Base-by-base conservation (phyloP, 176 grass and related monocot genomes). In the Elaeis guineensis region DNA sequence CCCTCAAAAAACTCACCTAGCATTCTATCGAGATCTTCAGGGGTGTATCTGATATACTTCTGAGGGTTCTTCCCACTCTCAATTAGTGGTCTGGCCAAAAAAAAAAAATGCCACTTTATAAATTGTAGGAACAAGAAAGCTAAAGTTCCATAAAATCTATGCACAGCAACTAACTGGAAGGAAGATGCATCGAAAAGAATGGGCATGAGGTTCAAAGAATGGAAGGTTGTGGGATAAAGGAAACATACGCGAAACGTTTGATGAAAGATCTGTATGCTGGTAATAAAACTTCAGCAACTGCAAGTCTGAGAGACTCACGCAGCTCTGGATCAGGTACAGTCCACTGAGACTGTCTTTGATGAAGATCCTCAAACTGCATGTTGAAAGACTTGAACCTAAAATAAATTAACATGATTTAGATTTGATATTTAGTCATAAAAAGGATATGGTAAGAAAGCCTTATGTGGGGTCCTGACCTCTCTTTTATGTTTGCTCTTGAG, bases 331-430 rank as follows among this genome's bases (percentile, higher is more conserved):
- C 93, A 50, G 87, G 87, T 79, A 97, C 81, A 3, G 74, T 82
- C 93, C 93, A 97, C 58, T 89, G 86, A 14, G 86, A 97, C 69
- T 97, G 93, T 59, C 90, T 91, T 4, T 69, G 66, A 2, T 87
- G 86, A 32, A 97, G 78, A 55, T 97, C 93, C 80, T 97, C 93
- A 25, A 97, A 97, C 60, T 91, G 93, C 25, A 75, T 64, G 53
- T 91, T 97, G 77, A 97, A 97, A 49, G 80, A 79, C 64, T 97
- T 91, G 53, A 97, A 97, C 75, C 93, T 97, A 69, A 30, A 26
- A 66, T 72, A 6, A 19, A 4, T 12, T 12, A 39, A 39, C 9
- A 14, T 44, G 35, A 12, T 12, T 44, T 44, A 44, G 35, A 9
- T 44, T 12, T 14, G 9, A 44, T 14, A 44, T 44, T 44, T 44